phyloP scores from a whole-genome alignment of 2,329 filamentous ascomycete species.

The Talaromyces rugulosus region DNA sequence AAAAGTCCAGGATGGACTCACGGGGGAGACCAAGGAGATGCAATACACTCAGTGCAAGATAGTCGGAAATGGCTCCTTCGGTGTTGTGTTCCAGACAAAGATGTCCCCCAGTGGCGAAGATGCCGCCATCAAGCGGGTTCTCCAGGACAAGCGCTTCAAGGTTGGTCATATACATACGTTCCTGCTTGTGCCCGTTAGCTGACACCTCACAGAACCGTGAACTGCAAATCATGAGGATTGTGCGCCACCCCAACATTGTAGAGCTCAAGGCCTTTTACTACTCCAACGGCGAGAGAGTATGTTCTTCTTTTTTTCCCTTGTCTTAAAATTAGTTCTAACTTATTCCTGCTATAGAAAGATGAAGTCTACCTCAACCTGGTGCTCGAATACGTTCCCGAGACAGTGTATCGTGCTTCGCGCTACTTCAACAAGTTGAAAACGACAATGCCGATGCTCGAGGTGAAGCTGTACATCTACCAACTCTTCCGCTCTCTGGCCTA shows the following conservation, averaged over 20 bases:
- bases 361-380: conserved; percentile 98
- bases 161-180: conserved; percentile 44
- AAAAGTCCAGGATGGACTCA: conserved; percentile 97
- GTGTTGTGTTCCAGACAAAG: conserved; percentile 98
- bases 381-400: conserved; percentile 96
- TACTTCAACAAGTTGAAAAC: conserved; percentile 99
- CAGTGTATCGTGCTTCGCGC: conserved; percentile 92
- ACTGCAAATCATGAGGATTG: conserved; percentile 99
- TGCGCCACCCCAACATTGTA: conserved; percentile 97
- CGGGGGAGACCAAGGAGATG: conserved; percentile 92
- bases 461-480: conserved; percentile 99
- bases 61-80: conserved; percentile 97
- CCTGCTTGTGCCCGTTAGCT: background rate
- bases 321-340: background rate
- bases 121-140: conserved; percentile 96
- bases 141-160: conserved; percentile 99
- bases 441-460: conserved; percentile 96
- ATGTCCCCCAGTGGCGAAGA: conserved; percentile 96
- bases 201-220: conserved; percentile 77
- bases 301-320: conserved; percentile 25
- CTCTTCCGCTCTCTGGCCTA: conserved; percentile 97
- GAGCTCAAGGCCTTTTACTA: conserved; percentile 99
- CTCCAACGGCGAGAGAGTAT: conserved; percentile 94
- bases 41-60: conserved; percentile 99
- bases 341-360: conserved; percentile 64